Conservation (phyloP, 2,329 filamentous ascomycete species). For the Ophiostoma pallidulum region DNA sequence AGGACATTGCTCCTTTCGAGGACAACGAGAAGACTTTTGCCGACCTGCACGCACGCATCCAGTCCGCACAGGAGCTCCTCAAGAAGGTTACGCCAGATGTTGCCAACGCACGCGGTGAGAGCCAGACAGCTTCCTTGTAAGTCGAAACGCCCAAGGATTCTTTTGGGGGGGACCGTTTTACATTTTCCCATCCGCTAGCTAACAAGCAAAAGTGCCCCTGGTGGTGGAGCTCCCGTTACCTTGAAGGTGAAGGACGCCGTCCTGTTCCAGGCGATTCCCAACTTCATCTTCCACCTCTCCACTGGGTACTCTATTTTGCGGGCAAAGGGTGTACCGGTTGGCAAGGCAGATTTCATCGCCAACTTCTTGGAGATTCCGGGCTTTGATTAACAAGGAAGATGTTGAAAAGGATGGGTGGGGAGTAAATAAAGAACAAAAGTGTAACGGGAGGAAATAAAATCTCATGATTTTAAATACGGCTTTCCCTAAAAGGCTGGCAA, state of each 20-base stretch:
- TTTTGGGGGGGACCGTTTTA: not conserved
- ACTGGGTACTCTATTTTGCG: slow-evolving; percentile 49
- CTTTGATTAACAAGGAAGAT: slow-evolving; percentile 2
- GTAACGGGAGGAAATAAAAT: too few species aligned
- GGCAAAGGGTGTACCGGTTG: slow-evolving; percentile 45
- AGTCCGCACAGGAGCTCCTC: slow-evolving; percentile 22
- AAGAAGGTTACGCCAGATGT: slow-evolving; percentile 21
- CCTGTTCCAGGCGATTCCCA: slow-evolving; percentile 38
- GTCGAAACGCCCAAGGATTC: not conserved
- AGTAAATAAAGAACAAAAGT: too few species aligned
- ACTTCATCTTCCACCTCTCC: slow-evolving; percentile 50
- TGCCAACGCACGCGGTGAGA: slow-evolving; percentile 19
- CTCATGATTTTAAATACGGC: too few species aligned
- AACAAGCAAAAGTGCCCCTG: slow-evolving; percentile 1
- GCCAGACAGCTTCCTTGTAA: slow-evolving; percentile 11
- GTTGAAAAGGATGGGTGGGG: too few species aligned
- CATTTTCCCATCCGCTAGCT: not conserved
- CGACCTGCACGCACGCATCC: slow-evolving; percentile 23
- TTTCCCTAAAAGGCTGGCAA: too few species aligned
- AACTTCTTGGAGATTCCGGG: slow-evolving; percentile 12
- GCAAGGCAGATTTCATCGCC: slow-evolving; percentile 44
- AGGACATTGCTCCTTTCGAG: slow-evolving; percentile 14
- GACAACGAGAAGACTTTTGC: slow-evolving; percentile 26
- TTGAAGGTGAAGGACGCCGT: slow-evolving; percentile 30
- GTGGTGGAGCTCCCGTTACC: slow-evolving; percentile 1